These are phyloP conservation scores for Fusarium sp. DNA, from an alignment of 2,329 filamentous ascomycete genomes.

Conservation along the genomic window DNA sequence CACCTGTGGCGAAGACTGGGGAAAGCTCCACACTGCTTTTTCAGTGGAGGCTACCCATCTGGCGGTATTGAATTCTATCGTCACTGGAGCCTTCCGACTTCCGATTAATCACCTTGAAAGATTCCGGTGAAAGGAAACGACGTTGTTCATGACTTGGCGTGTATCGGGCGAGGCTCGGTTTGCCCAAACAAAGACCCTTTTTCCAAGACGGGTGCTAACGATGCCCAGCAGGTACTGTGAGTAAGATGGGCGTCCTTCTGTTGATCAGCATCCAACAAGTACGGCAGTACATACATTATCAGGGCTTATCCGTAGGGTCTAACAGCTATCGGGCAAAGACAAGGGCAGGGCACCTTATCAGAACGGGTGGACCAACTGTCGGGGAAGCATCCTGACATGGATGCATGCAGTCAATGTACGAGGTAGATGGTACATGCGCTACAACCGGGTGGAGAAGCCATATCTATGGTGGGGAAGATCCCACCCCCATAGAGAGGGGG, in stretches of 20 bases:
- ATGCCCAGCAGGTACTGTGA: constrained; percentile 1
- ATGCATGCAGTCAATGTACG: constrained; percentile 14
- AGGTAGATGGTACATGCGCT: constrained; percentile 4
- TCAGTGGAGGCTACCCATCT: constrained; percentile 37
- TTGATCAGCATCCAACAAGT: constrained; percentile 6
- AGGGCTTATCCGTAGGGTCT: constrained; percentile 7
- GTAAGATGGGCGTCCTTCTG: constrained; percentile 1
- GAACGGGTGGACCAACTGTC: constrained; percentile 20
- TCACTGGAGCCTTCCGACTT: constrained; percentile 19
- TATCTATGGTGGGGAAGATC: constrained; percentile 27
- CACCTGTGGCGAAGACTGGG: constrained; percentile 22
- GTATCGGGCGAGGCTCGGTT: background rate
- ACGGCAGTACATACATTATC: background rate
- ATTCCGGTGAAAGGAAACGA: background rate
- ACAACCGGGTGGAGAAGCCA: constrained; percentile 22
- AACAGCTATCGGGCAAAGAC: constrained; percentile 16
- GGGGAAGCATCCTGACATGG: constrained; percentile 32
- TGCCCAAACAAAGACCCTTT: background rate
- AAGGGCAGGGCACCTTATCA: constrained; percentile 17
- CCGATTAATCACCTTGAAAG: background rate
- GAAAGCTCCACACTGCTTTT: constrained; percentile 38
- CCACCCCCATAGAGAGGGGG: constrained; percentile 21
- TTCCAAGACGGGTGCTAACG: background rate
- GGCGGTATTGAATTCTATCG: background rate
- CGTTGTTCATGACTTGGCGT: background rate